Conservation (phyloP, 805 yeast genomes). For the Lachancea quebecensis region DNA sequence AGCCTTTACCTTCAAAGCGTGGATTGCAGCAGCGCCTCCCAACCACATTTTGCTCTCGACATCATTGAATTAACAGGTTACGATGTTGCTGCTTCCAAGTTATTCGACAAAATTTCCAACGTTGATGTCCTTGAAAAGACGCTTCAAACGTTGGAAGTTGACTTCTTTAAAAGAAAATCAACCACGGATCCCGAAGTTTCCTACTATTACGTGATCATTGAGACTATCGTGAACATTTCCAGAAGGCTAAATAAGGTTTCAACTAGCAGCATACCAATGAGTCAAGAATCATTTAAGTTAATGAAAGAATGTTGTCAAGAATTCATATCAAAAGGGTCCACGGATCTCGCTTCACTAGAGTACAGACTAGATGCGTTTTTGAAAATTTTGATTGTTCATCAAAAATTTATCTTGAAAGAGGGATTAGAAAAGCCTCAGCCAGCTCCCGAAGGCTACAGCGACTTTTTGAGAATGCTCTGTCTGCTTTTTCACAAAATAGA, state of each 20-base stretch:
- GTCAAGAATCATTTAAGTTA: constrained; percentile 12
- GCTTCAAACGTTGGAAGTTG: constrained; percentile 19
- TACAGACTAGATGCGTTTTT: constrained; percentile 17
- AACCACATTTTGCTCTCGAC: constrained; percentile 16
- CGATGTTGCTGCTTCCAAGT: constrained; percentile 22
- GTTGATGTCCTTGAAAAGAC: constrained; percentile 9
- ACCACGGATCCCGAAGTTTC: not conserved
- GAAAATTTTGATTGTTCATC: constrained; percentile 28
- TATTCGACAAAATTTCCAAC: constrained; percentile 22
- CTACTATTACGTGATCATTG: constrained; percentile 19
- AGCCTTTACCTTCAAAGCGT: constrained; percentile 7
- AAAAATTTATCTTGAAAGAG: constrained; percentile 18
- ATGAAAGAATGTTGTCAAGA: constrained; percentile 11
- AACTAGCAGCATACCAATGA: constrained; percentile 8
- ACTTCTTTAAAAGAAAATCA: constrained; percentile 21
- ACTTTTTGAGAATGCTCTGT: constrained; percentile 16
- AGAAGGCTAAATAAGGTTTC: constrained; percentile 14
- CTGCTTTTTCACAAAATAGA: constrained; percentile 22
- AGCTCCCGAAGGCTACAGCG: not conserved
- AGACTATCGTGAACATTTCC: constrained; percentile 19
- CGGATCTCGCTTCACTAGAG: constrained; percentile 9
- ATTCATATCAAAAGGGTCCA: constrained; percentile 11
- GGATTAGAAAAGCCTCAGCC: constrained; percentile 9
- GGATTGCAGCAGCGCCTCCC: not conserved
- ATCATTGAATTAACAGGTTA: constrained; percentile 17